Percentiles rank a stretch among this genome's conserved stretches.
These are phyloP conservation scores for Cyathus striatus DNA, from an alignment of 768 basidiomycete genomes.

Conservation along the genomic window DNA sequence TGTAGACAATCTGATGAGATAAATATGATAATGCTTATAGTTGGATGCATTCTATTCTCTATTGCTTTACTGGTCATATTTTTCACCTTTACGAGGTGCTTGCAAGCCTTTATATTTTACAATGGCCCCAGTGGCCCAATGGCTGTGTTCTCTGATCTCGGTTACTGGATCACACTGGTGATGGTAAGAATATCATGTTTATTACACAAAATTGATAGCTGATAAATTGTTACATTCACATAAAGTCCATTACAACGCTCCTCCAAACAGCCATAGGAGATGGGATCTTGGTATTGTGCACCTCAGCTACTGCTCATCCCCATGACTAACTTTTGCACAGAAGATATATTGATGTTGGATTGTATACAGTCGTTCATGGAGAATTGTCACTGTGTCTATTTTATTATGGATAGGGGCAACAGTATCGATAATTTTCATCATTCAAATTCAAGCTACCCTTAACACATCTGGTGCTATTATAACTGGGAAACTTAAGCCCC, in stretches of 20 bases:
- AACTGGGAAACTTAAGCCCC: slow-evolving; percentile 4
- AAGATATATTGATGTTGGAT: slow-evolving; percentile 18
- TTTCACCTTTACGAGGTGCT: slow-evolving; percentile 4
- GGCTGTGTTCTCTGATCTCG: slow-evolving; percentile 5
- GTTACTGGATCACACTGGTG: slow-evolving; percentile 8
- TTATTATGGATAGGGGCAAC: slow-evolving; percentile 13
- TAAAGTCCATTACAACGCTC: slow-evolving; percentile 6
- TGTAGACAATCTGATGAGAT: slow-evolving; percentile 1
- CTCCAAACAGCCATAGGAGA: slow-evolving; percentile 8
- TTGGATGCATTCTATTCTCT: neutral
- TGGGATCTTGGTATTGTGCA: slow-evolving; percentile 6
- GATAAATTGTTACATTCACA: slow-evolving; percentile 3
- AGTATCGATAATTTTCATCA: slow-evolving; percentile 5
- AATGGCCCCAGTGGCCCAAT: slow-evolving; percentile 6
- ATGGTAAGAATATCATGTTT: neutral
- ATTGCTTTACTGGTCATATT: slow-evolving; percentile 6
- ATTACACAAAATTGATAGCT: neutral
- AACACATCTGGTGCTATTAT: slow-evolving; percentile 3
- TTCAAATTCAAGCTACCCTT: slow-evolving; percentile 5
- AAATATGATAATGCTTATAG: slow-evolving; percentile 6
- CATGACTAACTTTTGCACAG: neutral
- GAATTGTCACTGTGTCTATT: slow-evolving; percentile 8
- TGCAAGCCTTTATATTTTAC: slow-evolving; percentile 9
- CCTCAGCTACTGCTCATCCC: neutral
- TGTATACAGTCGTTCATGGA: slow-evolving; percentile 11